These are phyloP conservation scores for Globisporangium lucens DNA, from an alignment of 352 stramenopile species.

Conservation along the genomic window DNA sequence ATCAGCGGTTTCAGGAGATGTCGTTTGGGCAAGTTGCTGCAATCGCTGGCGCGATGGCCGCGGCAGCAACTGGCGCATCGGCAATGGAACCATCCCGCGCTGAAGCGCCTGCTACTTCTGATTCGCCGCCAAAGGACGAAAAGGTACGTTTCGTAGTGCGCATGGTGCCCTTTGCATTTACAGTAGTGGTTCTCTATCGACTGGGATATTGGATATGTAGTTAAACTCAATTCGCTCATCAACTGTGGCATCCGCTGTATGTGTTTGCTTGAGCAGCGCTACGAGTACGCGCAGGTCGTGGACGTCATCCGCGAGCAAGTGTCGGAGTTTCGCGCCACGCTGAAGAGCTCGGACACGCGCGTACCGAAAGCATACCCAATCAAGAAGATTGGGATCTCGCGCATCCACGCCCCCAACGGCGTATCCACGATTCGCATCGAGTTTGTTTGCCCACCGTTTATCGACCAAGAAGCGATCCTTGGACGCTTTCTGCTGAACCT, in stretches of 20 bases:
- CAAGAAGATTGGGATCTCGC: slow-evolving; percentile 82
- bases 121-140: background rate
- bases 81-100: background rate
- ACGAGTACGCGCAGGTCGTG: slow-evolving; percentile 63
- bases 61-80: slow-evolving; percentile 2
- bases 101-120: background rate
- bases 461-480: slow-evolving; percentile 71
- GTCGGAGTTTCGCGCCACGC: slow-evolving; percentile 68
- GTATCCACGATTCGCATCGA: slow-evolving; percentile 81
- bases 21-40: background rate
- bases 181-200: background rate
- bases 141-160: background rate
- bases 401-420: slow-evolving; percentile 73
- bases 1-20: background rate
- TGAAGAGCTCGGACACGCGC: slow-evolving; percentile 71
- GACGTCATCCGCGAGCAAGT: slow-evolving; percentile 70
- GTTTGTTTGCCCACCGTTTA: slow-evolving; percentile 75
- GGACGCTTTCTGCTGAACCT: slow-evolving; percentile 63
- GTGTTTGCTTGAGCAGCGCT: slow-evolving; percentile 27
- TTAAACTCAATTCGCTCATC: background rate
- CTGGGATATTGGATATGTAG: background rate
- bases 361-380: slow-evolving; percentile 78
- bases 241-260: slow-evolving; percentile 5
- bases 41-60: background rate
- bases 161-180: background rate